Base-by-base conservation (phyloP, 2,329 filamentous ascomycete species). In the Fusarium gaditjirri region DNA sequence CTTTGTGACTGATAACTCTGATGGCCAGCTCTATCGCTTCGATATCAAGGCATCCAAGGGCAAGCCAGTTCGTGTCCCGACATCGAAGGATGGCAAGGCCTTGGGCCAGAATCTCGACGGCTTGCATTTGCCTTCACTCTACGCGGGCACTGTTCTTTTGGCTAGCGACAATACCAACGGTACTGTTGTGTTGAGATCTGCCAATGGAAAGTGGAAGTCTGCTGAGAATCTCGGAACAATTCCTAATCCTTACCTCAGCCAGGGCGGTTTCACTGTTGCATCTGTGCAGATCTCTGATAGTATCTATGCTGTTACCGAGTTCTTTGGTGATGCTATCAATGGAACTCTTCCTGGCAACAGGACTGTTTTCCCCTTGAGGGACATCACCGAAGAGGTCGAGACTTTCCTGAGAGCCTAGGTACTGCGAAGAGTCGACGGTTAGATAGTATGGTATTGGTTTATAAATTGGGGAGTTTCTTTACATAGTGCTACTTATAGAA, bases 221-320 rank as follows among this genome's bases (percentile, higher is more conserved):
- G 82, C 82, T 6, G 77, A 82, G 71, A 78, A 81, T 25, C 43
- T 83, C 14, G 82, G 82, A 1, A 74, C 73, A 1, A 73, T 83
- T 2, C 58, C 79, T 19, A 79, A 77, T 27, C 61, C 62, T 14
- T 56, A 60, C 23, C 12, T 43, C 9, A 21, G 12, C 11, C 39
- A 72, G 9, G 65, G 74, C 3, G 74, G 65, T 3, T 74, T 50
- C 11, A 53, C 70, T 1, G 61, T 66, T 7, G 72, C 70, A 0
- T 64, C 61, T 21, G 56, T 75, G 8, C 64, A 75, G 43, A 60
- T 75, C 31, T 17, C 58, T 3, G 35, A 55, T 10, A 68, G 58
- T 31, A 33, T 70, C 31, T 68, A 64, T n/a, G 23, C 53, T 23
- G 47, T 64, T 9, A 55, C 42, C 0, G 67, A 70, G 47, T 70